Base-by-base conservation (phyloP, 768 basidiomycete species). In the Boletus sensibilis region DNA sequence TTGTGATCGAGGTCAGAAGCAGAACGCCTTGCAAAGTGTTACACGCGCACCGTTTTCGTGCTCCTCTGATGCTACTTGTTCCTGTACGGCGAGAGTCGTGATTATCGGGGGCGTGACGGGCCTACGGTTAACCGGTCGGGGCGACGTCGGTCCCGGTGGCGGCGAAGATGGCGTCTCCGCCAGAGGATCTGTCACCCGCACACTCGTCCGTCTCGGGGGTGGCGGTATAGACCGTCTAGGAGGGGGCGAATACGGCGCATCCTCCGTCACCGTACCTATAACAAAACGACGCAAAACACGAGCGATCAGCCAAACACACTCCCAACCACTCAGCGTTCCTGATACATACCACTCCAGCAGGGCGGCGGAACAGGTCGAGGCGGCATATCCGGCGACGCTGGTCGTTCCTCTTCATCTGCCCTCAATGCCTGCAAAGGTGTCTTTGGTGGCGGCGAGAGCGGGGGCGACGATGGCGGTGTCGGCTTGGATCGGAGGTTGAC, bases 341-440 rank as follows among this genome's bases (percentile, higher is more conserved):
- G 27, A 55, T 11, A 56, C 69, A 18, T 49, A 72, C 71, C 60
- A 49, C 60, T 72, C 59, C 71, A 63, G 8, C 61, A 56, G 20
- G 70, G 69, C 8, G 71, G 71, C 8, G 70, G 70, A 31, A 71
- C 41, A 6, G 70, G 70, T 20, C 70, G 56, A 33, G 70, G 70
- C 0, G 71, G 64, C 14, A 64, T 68, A 41, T 70, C 69, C 20
- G 70, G 70, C 14, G 70, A 71, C 20, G 60, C 58, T 0, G 70
- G 69, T 10, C 62, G 63, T 5, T 63, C 68, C 11, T 62, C 64
- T 11, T 71, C 66, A 0, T 64, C 65, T 14, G 44, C 44, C 33
- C 58, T 64, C 20, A 67, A 35, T 1, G 52, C 41, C 11, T 60
- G 60, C 4, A 56, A 12, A 4, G 55, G 33, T 14, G 54, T 45